Evolutionary conservation across 108 stramenopile genomes (phyloP), one percentile per base, ranked within the genome.

Genomic region (Skeletonema potamos): DNA sequence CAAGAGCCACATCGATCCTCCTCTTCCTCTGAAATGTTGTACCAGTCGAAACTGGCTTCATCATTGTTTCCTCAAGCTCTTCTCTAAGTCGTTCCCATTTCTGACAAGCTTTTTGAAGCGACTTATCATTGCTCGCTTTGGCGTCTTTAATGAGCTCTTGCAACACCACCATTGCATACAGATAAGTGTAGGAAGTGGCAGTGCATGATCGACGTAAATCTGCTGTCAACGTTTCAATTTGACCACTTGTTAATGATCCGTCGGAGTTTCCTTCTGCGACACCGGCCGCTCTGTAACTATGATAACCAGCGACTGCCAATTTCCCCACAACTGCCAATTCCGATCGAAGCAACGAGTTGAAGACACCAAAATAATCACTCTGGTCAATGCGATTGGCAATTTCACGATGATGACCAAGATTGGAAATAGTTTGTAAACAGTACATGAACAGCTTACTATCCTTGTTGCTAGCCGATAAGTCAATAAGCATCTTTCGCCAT

Each of bases 311-410:
- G 6, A 89, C 84, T 3, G 86, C 83, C 34, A 85, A 48, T 33
- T 74, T 84, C 0, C 84, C 93, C 34, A 86, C 70, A 7, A 87
- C 68, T 8, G 86, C 33, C 2, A 95, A 68, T 71, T 95, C 93
- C 8, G 87, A 89, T 33, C 66, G 57, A 24, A 95, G 64, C 89
- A 95, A 92, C 11, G 87, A 84, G 71, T 86, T 86, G 46, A 91
- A 91, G 4, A 95, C 93, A 1, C 88, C 75, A 79, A 95, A 95
- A 56, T 92, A 90, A 57, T 95, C 93, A 9, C 88, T 89, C 64
- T 91, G 93, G 46, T 95, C 88, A 60, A 95, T 89, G 41, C 93
- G 63, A 41, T 87, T 81, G 12, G 91, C 89, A 46, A 95, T 92
- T 58, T 89, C 93, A 34, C 93, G 78, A 73, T 95, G 93, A 58